Evolutionary conservation across 306 rosid species (phyloP).

Genomic region (Echinosophora koreensis): DNA sequence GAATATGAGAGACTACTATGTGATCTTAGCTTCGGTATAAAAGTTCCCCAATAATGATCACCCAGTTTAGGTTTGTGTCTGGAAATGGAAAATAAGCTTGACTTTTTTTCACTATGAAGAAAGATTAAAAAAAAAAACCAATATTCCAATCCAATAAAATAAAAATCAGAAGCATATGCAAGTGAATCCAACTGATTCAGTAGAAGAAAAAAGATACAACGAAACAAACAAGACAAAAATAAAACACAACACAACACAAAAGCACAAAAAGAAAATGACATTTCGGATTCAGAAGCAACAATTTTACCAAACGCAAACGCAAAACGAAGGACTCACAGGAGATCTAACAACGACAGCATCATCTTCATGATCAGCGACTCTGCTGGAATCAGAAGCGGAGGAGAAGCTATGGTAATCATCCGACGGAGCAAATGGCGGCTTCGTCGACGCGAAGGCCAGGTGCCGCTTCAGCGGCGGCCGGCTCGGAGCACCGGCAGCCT

Average conservation of each 20-base stretch:
- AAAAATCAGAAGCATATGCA: not conserved
- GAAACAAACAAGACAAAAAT: not conserved
- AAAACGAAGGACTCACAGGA: slow-evolving; percentile 44
- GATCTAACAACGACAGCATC: slow-evolving; percentile 87
- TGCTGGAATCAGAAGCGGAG: slow-evolving; percentile 41
- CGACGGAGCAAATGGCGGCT: slow-evolving; percentile 75
- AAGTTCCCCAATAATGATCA: not conserved
- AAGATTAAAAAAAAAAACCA: not conserved
- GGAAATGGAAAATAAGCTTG: not conserved
- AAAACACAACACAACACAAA: too few species aligned
- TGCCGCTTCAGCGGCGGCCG: slow-evolving; percentile 82
- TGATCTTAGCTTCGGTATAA: not conserved
- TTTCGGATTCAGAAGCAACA: not conserved
- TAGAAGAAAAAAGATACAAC: not conserved
- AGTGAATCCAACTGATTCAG: not conserved
- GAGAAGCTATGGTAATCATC: slow-evolving; percentile 80
- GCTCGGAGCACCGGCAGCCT: slow-evolving; percentile 43
- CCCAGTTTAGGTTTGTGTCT: not conserved
- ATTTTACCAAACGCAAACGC: not conserved
- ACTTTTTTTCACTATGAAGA: not conserved
- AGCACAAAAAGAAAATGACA: too few species aligned
- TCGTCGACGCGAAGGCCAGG: slow-evolving; percentile 71
- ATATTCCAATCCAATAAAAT: not conserved
- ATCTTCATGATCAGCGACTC: slow-evolving; percentile 58
- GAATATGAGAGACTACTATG: not conserved